Evolutionary conservation across 2,329 filamentous ascomycete species (phyloP).

Genomic region (Hymenotorrendiella dingleyae): DNA sequence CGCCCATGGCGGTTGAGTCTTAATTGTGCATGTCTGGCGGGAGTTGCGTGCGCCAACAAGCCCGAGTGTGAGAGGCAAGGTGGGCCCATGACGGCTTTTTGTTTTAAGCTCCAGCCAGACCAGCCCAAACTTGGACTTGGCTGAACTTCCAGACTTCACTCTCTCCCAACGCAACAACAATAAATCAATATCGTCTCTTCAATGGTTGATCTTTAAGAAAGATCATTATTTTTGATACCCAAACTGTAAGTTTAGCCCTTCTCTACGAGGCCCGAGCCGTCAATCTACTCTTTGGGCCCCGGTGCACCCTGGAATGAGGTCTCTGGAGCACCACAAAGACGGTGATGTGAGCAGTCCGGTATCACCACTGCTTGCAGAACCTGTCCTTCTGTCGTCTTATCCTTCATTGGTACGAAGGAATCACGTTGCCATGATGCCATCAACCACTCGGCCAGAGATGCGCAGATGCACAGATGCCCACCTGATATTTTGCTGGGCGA

Average conservation of each 20-base stretch:
- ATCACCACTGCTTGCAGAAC: conserved; percentile 5
- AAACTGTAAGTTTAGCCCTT: conserved; percentile 10
- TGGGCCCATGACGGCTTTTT: too few relatives aligned
- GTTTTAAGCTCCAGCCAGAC: too few relatives aligned
- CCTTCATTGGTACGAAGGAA: conserved; percentile 14
- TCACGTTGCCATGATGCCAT: conserved; percentile 11
- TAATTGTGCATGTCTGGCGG: too few relatives aligned
- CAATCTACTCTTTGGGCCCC: conserved; percentile 1
- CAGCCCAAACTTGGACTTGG: too few relatives aligned
- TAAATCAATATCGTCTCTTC: too few relatives aligned
- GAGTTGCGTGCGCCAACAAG: too few relatives aligned
- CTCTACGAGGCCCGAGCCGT: conserved; percentile 3
- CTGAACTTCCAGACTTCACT: too few relatives aligned
- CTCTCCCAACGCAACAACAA: too few relatives aligned
- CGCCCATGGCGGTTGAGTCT: too few relatives aligned
- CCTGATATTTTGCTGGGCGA: too few relatives aligned
- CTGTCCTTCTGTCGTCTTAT: not conserved
- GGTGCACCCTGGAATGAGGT: not conserved
- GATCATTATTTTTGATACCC: not conserved
- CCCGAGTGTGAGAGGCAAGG: too few relatives aligned
- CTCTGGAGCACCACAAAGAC: conserved; percentile 8
- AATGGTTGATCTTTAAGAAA: conserved; percentile 22
- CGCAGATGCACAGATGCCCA: conserved; percentile 3
- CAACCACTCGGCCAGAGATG: conserved; percentile 8
- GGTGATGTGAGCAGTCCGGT: conserved; percentile 8